Conservation (phyloP, 305 asterid genomes). For the Fraxinus ornus region DNA sequence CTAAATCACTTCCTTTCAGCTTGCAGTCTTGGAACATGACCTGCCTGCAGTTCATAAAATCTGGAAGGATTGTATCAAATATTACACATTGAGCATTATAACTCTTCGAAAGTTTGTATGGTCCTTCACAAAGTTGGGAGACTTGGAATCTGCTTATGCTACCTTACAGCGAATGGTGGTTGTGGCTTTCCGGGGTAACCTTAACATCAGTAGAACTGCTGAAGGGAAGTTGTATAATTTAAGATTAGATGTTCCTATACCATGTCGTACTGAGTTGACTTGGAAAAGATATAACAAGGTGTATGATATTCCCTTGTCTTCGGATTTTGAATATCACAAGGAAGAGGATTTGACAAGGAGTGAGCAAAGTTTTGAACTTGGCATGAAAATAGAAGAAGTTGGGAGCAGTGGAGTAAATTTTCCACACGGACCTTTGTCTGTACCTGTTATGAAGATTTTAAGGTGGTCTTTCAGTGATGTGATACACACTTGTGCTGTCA, state of each 20-base stretch:
- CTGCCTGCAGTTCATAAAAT: constrained; percentile 60
- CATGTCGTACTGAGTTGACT: constrained; percentile 33
- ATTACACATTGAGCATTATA: constrained; percentile 48
- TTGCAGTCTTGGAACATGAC: constrained; percentile 77
- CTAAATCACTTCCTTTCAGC: constrained; percentile 58
- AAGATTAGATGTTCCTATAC: constrained; percentile 67
- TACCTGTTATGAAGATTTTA: constrained; percentile 47
- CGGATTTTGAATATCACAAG: constrained; percentile 27
- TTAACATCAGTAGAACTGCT: constrained; percentile 37
- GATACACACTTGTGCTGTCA: constrained; percentile 62
- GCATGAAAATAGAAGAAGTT: constrained; percentile 24
- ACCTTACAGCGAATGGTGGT: constrained; percentile 72
- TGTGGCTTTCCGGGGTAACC: constrained; percentile 39
- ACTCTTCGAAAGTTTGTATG: constrained; percentile 66
- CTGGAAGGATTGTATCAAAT: constrained; percentile 71
- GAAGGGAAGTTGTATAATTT: constrained; percentile 47
- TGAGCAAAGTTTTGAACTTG: constrained; percentile 19
- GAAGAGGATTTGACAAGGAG: constrained; percentile 27
- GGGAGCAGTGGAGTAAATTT: constrained; percentile 28
- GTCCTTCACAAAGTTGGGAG: constrained; percentile 71
- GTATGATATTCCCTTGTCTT: constrained; percentile 22
- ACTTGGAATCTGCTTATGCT: constrained; percentile 66
- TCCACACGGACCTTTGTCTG: constrained; percentile 34
- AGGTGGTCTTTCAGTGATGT: constrained; percentile 68
- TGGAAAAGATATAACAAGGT: constrained; percentile 25